These are phyloP conservation scores for Irpex sp. DNA, from an alignment of 1,284 basidiomycete genomes.

Conservation along the genomic window DNA sequence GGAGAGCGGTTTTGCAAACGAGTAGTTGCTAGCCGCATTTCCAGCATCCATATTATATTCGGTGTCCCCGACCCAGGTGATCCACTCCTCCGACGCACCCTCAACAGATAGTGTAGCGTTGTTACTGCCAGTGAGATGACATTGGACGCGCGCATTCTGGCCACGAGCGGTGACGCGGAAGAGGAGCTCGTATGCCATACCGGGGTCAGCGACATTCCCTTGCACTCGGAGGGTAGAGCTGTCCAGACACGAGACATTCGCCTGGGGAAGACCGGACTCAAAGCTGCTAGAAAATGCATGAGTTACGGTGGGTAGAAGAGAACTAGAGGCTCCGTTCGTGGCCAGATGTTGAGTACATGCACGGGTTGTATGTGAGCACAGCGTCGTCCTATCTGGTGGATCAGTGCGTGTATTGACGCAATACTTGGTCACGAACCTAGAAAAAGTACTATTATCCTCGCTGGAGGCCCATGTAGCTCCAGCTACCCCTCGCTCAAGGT, in stretches of 20 bases:
- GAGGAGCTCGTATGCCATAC: constrained; percentile 70
- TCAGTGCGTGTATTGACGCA: background rate
- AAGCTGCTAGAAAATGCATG: constrained; percentile 49
- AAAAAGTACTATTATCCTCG: constrained; percentile 40
- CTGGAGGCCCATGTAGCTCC: constrained; percentile 50
- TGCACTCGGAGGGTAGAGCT: constrained; percentile 51
- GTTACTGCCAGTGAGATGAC: constrained; percentile 23
- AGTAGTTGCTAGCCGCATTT: constrained; percentile 47
- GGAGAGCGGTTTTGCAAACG: constrained; percentile 47
- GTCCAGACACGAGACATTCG: constrained; percentile 60
- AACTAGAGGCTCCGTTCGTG: constrained; percentile 17
- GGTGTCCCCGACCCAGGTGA: constrained; percentile 70
- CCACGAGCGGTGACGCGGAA: constrained; percentile 38
- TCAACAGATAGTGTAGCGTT: constrained; percentile 56
- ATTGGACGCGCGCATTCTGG: constrained; percentile 22
- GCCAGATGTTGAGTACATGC: constrained; percentile 56
- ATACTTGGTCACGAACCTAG: constrained; percentile 35
- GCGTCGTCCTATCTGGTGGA: constrained; percentile 46
- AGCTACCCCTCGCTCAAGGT: constrained; percentile 58
- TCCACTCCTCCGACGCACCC: constrained; percentile 47
- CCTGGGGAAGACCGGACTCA: constrained; percentile 47
- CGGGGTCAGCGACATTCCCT: constrained; percentile 46
- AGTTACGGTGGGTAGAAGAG: constrained; percentile 34
- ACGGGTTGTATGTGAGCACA: constrained; percentile 63
- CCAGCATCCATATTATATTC: constrained; percentile 64